A percentile compares a stretch with the other conserved stretches of the same genome.
Evolutionary conservation across 768 basidiomycete species (phyloP).

Genomic region (Mycena albidolilacea): DNA sequence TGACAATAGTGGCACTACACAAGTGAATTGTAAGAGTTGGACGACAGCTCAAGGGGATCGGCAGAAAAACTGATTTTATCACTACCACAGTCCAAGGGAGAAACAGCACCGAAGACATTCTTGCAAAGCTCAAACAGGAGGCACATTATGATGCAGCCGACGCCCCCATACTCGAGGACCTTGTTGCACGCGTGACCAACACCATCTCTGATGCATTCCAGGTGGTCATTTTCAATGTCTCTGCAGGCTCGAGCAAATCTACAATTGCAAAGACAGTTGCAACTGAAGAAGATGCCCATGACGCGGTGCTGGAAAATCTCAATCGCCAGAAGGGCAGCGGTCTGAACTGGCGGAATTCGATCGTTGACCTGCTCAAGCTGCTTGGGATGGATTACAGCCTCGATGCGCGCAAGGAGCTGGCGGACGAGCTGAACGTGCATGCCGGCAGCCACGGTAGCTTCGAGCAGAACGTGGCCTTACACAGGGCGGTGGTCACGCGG

Average conservation of each 20-base stretch:
- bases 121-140: too few species aligned
- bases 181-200: too few species aligned
- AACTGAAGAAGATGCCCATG: slow-evolving; percentile 3
- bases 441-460: slow-evolving; percentile 9
- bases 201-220: too few species aligned
- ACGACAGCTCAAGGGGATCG: neutral
- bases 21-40: neutral
- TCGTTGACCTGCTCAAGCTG: slow-evolving; percentile 7
- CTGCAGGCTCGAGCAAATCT: too few species aligned
- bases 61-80: neutral
- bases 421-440: slow-evolving; percentile 8
- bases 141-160: too few species aligned
- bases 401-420: slow-evolving; percentile 5
- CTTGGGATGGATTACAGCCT: slow-evolving; percentile 2
- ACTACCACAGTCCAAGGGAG: neutral
- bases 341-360: slow-evolving; percentile 3
- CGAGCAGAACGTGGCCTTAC: slow-evolving; percentile 8
- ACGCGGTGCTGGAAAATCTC: slow-evolving; percentile 8
- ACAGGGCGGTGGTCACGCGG: slow-evolving; percentile 3
- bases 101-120: too few species aligned
- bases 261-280: too few species aligned
- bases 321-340: slow-evolving; percentile 8
- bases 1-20: neutral
- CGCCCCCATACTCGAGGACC: too few species aligned
- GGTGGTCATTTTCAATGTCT: too few species aligned